phyloP scores from a whole-genome alignment of 306 rosid species.

The Vicia faba region DNA sequence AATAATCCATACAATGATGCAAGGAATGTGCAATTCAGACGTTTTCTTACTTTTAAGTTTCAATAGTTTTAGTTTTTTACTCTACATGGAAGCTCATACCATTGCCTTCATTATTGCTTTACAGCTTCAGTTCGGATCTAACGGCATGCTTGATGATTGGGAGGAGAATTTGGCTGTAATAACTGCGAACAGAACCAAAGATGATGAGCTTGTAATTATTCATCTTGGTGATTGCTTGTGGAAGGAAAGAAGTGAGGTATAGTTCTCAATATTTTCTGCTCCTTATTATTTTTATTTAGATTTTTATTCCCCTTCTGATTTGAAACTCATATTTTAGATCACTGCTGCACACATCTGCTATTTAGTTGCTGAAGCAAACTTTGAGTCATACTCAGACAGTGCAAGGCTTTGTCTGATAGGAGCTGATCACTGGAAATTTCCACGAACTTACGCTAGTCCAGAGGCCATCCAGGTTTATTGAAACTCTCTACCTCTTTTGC shows the following conservation, averaged over 20 bases:
- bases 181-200: constrained; percentile 96
- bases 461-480: constrained; percentile 90
- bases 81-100: constrained; percentile 26
- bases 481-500: constrained; percentile 24
- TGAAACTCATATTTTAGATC: constrained; percentile 56
- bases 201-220: constrained; percentile 82
- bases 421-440: constrained; percentile 95
- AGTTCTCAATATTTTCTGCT: constrained; percentile 15
- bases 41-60: constrained; percentile 15
- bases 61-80: constrained; percentile 18
- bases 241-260: constrained; percentile 91
- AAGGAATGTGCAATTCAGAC: constrained; percentile 6
- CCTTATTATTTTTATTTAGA: not conserved
- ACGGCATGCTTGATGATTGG: constrained; percentile 86
- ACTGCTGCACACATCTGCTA: constrained; percentile 95
- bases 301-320: constrained; percentile 36
- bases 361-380: constrained; percentile 91
- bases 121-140: constrained; percentile 57
- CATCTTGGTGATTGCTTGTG: constrained; percentile 95
- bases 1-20: constrained; percentile 9
- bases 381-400: constrained; percentile 82
- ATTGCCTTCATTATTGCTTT: constrained; percentile 30
- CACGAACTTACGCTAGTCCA: constrained; percentile 90
- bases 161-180: constrained; percentile 93
- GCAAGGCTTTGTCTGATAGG: constrained; percentile 92